Evolutionary conservation across 495 filamentous ascomycete genomes (phyloP), one percentile per base, ranked within the genome.

Genomic region (Aspergillus homomorphus): DNA sequence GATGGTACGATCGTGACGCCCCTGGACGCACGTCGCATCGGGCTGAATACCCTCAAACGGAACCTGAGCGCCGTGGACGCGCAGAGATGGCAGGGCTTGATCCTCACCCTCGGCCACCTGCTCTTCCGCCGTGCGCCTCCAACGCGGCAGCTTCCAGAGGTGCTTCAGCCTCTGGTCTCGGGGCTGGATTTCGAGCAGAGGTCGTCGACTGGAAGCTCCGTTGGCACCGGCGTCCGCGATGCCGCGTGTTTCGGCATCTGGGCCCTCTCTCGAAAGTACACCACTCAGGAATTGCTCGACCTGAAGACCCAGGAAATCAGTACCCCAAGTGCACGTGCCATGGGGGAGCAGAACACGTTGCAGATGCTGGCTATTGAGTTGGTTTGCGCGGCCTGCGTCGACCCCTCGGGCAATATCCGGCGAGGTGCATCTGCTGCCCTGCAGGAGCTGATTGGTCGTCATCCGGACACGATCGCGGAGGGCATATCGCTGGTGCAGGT

Each of bases 231-330:
- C 63, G 95, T 98, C n/a, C 82, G 94, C 53, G 94, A 99, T 76
- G 95, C 95, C 4, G 90, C 94, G 2, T 95, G 90, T 69, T 97
- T 97, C 66, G 94, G 94, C 26, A 87, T 96, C 24, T 99, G 94
- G 94, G 85, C 92, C 1, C 71, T 98, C 12, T 92, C 92, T 45
- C 81, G 94, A 57, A 86, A 91, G 49, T 99, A 98, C 61, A 87
- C 82, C 1, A 96, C 93, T 0, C 62, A 76, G 1, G 92, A 96
- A 64, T 76, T 98, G 12, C 80, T 88, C 10, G 77, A 79, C 2
- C 79, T 94, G 4, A 75, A 81, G 8, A 69, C 79, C 0, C 67
- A 72, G 38, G 54, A 62, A 19, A 71, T 76, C 30, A 62, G 65
- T 15, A 65, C 66, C 3, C 51, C 70, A 12, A 66, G 68, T 19